These are phyloP conservation scores for Venturia oleaginea DNA, from an alignment of 2,329 filamentous ascomycete species.

Conservation along the genomic window DNA sequence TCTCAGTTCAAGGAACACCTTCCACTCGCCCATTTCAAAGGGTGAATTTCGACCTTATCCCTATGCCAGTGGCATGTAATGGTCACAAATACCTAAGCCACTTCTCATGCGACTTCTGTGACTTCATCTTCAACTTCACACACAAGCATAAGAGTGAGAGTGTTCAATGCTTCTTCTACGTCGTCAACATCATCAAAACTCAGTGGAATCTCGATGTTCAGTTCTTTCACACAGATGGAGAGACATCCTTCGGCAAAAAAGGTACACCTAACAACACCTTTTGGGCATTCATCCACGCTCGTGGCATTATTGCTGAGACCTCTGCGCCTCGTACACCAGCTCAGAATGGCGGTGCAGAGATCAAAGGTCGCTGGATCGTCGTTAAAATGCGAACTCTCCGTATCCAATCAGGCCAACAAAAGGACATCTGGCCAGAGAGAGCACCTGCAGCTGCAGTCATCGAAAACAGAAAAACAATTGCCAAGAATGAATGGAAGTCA, in stretches of 20 bases:
- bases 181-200: not conserved
- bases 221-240: not conserved
- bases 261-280: not conserved
- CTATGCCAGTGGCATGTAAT: not conserved
- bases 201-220: not conserved
- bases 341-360: not conserved
- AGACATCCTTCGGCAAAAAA: not conserved
- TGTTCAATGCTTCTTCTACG: too few relatives aligned
- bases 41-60: not conserved
- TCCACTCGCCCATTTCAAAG: not conserved
- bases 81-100: too few relatives aligned
- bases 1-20: not conserved
- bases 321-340: not conserved
- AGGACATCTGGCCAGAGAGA: not conserved
- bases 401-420: not conserved
- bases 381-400: not conserved
- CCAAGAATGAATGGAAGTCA: too few relatives aligned
- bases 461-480: too few relatives aligned
- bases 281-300: not conserved
- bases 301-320: not conserved
- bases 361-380: not conserved
- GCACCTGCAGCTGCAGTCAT: not conserved
- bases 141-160: too few relatives aligned
- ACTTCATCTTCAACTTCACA: too few relatives aligned
- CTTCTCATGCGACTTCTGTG: too few relatives aligned